Evolutionary conservation across 805 yeast genomes (phyloP).

Genomic region (Blastobotrys terrestris): DNA sequence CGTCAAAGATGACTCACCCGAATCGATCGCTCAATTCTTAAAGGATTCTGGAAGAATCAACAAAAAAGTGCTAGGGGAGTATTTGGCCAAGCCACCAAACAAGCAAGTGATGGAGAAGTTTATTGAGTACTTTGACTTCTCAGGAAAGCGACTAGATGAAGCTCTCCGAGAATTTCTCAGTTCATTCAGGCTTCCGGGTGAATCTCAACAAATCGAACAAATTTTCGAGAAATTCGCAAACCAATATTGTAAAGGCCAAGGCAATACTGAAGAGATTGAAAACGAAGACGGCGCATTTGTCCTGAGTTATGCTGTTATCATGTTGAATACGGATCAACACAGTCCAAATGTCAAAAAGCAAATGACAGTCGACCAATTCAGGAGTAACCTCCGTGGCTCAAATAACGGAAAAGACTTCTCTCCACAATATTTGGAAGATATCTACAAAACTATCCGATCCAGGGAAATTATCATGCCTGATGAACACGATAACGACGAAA

Average conservation of each 20-base stretch:
- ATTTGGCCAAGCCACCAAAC: conserved; percentile 70
- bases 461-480: conserved; percentile 96
- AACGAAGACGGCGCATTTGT: conserved; percentile 84
- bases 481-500: conserved; percentile 87
- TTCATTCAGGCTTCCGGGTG: conserved; percentile 91
- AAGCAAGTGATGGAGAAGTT: conserved; percentile 54
- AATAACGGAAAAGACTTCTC: conserved; percentile 71
- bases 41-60: conserved; percentile 76
- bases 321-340: conserved; percentile 91
- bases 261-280: conserved; percentile 43
- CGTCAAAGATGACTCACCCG: conserved; percentile 40
- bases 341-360: conserved; percentile 88
- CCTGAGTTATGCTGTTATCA: conserved; percentile 82
- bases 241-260: conserved; percentile 65
- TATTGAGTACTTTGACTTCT: conserved; percentile 66
- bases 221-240: conserved; percentile 82
- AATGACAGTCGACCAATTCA: conserved; percentile 82
- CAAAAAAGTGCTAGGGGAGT: conserved; percentile 83
- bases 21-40: conserved; percentile 69
- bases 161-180: conserved; percentile 78
- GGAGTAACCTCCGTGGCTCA: conserved; percentile 72
- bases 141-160: conserved; percentile 81
- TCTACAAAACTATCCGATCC: conserved; percentile 72
- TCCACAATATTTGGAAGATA: conserved; percentile 73
- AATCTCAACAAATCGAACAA: conserved; percentile 93